Base-by-base conservation (phyloP, 2,329 filamentous ascomycete genomes). In the Calycina herbarum region DNA sequence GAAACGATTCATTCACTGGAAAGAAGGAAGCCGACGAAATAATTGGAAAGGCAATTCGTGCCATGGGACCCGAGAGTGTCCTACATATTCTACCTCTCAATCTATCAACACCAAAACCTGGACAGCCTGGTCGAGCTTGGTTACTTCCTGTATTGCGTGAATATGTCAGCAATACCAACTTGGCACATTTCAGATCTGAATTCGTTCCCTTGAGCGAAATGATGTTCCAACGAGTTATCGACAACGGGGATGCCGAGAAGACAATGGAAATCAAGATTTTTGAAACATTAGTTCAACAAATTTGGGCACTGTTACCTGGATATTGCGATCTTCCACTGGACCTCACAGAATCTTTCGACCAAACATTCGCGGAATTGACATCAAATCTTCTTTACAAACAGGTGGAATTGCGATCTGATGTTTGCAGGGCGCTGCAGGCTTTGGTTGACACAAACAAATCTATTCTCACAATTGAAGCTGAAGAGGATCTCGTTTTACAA, bases 261-360 rank as follows among this genome's bases (percentile, higher is more conserved):
- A 95, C 93, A 0, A 94, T 97, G 85, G 93, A 98, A 77, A 86
- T 95, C 75, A 99, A 99, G 82, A 96, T 99, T 66, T 99, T 95
- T 76, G 94, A 99, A 79, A 98, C 95, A 0, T 82, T 99, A 4
- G 92, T 99, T 8, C 91, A 96, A 71, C 95, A 99, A 76, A 94
- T 94, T 54, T 99, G 95, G 95, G 93, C 92, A 0, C 89, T 91
- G 61, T 84, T 99, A 17, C 94, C 95, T 0, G 95, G 95, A 1
- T 99, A 97, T 80, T 98, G 95, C 77, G 93, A 97, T 76, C 81
- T 97, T 63, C 94, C 95, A 1, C 79, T 97, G 42, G 95, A 99
- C 75, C 75, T 94, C 54, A 80, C 78, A 5, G 82, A 89, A 68
- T 83, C 92, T 0, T 96, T 99, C 72, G 93, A 98, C 74, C 92